Evolutionary conservation across 768 basidiomycete genomes (phyloP).

Genomic region (Leccinum obscurum): DNA sequence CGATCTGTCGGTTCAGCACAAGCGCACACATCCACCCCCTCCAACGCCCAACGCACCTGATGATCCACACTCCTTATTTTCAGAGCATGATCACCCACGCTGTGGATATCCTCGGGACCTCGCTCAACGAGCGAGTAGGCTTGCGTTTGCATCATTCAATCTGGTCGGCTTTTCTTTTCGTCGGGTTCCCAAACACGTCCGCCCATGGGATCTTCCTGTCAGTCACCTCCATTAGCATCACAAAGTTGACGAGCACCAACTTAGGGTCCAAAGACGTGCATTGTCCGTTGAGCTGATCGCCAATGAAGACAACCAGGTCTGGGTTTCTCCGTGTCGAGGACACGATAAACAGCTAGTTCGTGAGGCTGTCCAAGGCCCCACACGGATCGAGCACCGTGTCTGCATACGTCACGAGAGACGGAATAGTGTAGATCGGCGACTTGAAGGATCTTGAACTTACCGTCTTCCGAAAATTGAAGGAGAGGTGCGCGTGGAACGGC

Average conservation of each 20-base stretch:
- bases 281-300: conserved; percentile 94
- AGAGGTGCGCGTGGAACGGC: conserved; percentile 72
- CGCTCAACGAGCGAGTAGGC: conserved; percentile 82
- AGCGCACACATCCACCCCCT: conserved; percentile 3
- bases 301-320: conserved; percentile 87
- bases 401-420: conserved; percentile 74
- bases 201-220: conserved; percentile 84
- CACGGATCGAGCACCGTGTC: conserved; percentile 61
- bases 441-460: conserved; percentile 87
- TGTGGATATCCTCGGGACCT: conserved; percentile 84
- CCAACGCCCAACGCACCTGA: conserved; percentile 51
- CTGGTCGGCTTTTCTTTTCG: conserved; percentile 71
- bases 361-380: conserved; percentile 72
- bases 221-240: conserved; percentile 57
- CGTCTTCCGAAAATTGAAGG: conserved; percentile 78
- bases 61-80: conserved; percentile 83
- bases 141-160: conserved; percentile 69
- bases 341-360: conserved; percentile 67
- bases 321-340: conserved; percentile 80
- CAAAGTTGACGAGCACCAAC: conserved; percentile 88
- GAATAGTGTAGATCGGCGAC: conserved; percentile 94
- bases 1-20: conserved; percentile 47
- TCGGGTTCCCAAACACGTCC: conserved; percentile 93
- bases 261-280: conserved; percentile 84
- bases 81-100: conserved; percentile 88